Percentiles rank a stretch among this genome's conserved stretches.
Conservation (phyloP, 2,329 filamentous ascomycete genomes). For the Dactylellina haptotyla region DNA sequence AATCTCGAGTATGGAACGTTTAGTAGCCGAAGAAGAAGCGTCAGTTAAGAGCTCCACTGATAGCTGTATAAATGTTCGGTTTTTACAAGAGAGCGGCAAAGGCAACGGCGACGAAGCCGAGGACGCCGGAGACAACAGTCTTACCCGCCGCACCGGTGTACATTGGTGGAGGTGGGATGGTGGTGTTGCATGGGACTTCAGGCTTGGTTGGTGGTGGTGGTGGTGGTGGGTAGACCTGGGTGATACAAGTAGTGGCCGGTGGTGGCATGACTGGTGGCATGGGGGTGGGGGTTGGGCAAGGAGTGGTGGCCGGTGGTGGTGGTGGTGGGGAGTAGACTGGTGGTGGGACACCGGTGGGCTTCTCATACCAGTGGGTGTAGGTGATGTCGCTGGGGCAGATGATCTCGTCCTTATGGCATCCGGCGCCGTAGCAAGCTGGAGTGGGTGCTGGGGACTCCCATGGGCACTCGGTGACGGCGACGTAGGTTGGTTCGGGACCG, state of each 20-base stretch:
- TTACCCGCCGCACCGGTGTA: conserved; percentile 50
- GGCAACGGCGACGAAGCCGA: conserved; percentile 39
- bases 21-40: no score
- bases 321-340: not conserved
- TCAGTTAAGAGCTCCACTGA: conserved; percentile 2
- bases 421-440: conserved; percentile 58
- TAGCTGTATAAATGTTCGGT: no score
- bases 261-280: not conserved
- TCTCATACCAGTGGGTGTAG: conserved; percentile 37
- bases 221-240: conserved; percentile 26
- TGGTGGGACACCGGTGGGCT: conserved; percentile 10
- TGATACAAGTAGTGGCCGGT: conserved; percentile 2
- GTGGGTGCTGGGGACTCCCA: conserved; percentile 61
- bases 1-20: no score
- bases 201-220: no score
- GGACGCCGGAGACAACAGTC: conserved; percentile 30
- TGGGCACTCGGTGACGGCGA: conserved; percentile 64
- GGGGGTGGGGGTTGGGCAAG: conserved; percentile 9
- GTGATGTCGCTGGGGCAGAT: conserved; percentile 32
- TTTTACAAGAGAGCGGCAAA: conserved; percentile 40
- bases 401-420: conserved; percentile 30
- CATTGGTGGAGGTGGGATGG: conserved; percentile 36
- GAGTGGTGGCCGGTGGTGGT: conserved; percentile 7
- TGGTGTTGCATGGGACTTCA: conserved; percentile 41
- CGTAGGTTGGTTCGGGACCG: conserved; percentile 59